Conservation (phyloP, 2,329 filamentous ascomycete genomes). For the Stemphylium vesicarium region DNA sequence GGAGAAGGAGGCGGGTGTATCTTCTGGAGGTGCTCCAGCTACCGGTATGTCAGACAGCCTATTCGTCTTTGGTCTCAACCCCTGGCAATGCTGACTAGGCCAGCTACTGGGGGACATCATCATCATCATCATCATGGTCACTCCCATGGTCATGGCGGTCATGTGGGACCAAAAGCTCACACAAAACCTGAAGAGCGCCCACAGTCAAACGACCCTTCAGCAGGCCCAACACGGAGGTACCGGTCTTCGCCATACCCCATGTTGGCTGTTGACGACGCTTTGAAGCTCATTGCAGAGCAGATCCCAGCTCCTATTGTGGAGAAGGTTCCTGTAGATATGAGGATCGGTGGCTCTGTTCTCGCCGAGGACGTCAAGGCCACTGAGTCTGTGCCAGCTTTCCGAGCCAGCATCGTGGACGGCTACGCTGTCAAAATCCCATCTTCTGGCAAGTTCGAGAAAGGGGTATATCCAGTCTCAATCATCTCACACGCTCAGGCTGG, state of each 20-base stretch:
- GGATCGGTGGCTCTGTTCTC: slow-evolving; percentile 77
- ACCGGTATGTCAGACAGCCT: slow-evolving; percentile 18
- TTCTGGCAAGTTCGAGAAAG: slow-evolving; percentile 64
- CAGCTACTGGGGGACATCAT: slow-evolving; percentile 40
- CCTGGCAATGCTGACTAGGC: not conserved
- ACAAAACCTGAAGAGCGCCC: slow-evolving; percentile 67
- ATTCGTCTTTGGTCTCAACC: too few species aligned
- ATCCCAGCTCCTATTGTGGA: slow-evolving; percentile 69
- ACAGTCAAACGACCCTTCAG: slow-evolving; percentile 65
- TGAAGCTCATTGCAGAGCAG: slow-evolving; percentile 73
- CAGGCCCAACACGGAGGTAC: slow-evolving; percentile 71
- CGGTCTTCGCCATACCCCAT: slow-evolving; percentile 91
- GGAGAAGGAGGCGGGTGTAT: slow-evolving; percentile 76
- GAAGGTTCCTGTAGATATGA: slow-evolving; percentile 66
- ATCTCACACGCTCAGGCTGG: slow-evolving; percentile 84
- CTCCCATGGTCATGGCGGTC: slow-evolving; percentile 59
- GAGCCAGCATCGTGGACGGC: slow-evolving; percentile 95
- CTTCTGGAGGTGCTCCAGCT: slow-evolving; percentile 19
- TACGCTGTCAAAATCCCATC: slow-evolving; percentile 67
- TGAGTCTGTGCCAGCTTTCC: slow-evolving; percentile 89
- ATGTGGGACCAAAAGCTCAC: slow-evolving; percentile 67
- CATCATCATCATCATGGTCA: slow-evolving; percentile 58
- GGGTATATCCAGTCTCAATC: slow-evolving; percentile 83
- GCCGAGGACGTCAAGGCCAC: slow-evolving; percentile 80
- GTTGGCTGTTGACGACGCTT: slow-evolving; percentile 82